These are phyloP conservation scores for Incumbomyces delicatus DNA, from an alignment of 2,329 filamentous ascomycete genomes.

Conservation along the genomic window DNA sequence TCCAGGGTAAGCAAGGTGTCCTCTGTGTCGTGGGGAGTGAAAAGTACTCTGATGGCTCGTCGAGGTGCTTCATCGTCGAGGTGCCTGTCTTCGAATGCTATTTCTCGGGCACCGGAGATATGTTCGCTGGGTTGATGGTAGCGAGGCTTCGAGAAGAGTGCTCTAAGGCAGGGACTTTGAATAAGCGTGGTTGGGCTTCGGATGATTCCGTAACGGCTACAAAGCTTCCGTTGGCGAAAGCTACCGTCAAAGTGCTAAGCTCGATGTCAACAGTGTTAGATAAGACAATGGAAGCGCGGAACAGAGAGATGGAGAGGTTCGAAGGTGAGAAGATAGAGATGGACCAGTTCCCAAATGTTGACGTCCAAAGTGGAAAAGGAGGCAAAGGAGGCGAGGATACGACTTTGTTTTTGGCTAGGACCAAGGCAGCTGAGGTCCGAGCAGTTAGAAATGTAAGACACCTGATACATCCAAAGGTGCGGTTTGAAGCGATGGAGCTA, in stretches of 20 bases:
- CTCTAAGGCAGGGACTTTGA: conserved; percentile 38
- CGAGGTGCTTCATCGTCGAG: conserved; percentile 79
- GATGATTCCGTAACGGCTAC: conserved; percentile 58
- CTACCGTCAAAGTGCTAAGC: conserved; percentile 76
- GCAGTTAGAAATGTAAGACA: conserved; percentile 65
- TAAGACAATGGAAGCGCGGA: conserved; percentile 56
- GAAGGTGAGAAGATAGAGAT: conserved; percentile 17
- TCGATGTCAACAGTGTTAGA: conserved; percentile 83
- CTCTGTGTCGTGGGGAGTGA: conserved; percentile 16
- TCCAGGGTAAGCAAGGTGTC: conserved; percentile 4
- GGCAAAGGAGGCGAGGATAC: conserved; percentile 39
- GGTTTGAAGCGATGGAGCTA: conserved; percentile 48
- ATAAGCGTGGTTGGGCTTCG: conserved; percentile 61
- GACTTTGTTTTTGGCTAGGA: conserved; percentile 57
- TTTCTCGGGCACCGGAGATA: conserved; percentile 94
- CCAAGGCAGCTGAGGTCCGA: conserved; percentile 79
- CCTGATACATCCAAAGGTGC: conserved; percentile 55
- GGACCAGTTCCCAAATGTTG: conserved; percentile 6
- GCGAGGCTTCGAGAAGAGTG: conserved; percentile 75
- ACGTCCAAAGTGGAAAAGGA: conserved; percentile 28
- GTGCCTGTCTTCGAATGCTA: conserved; percentile 84
- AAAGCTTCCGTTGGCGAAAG: conserved; percentile 71
- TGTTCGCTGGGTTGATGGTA: conserved; percentile 90
- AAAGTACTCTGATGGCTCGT: conserved; percentile 35
- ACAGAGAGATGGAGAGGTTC: conserved; percentile 47